A percentile compares a stretch with the other conserved stretches of the same genome.
These are phyloP conservation scores for Sporobolus alterniflorus DNA, from an alignment of 202 grass and related monocot species.

Conservation along the genomic window DNA sequence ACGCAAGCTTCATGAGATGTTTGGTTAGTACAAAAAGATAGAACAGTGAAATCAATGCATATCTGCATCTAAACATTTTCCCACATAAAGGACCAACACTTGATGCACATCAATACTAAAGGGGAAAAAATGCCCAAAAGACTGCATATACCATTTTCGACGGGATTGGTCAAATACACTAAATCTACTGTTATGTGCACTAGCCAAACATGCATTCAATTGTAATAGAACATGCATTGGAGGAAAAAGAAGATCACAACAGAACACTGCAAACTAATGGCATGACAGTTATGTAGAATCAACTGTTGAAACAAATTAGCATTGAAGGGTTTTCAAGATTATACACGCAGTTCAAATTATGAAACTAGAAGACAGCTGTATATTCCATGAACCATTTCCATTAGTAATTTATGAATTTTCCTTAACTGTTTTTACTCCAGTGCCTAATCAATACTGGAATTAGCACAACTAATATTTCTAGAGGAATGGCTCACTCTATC, in stretches of 20 bases:
- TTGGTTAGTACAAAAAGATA: background rate
- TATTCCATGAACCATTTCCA: background rate
- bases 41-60: background rate
- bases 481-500: background rate
- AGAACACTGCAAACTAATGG: conserved; percentile 18
- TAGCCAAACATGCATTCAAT: background rate
- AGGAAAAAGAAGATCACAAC: background rate
- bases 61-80: conserved; percentile 3
- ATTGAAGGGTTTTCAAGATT: background rate
- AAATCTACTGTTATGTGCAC: background rate
- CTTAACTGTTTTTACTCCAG: background rate
- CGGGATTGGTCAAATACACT: background rate
- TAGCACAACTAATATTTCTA: conserved; percentile 1
- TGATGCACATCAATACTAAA: background rate
- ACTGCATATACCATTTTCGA: background rate
- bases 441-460: background rate
- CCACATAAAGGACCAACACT: background rate
- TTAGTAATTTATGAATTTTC: conserved; percentile 22
- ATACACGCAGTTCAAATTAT: conserved; percentile 1
- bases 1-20: background rate
- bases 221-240: background rate
- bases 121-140: background rate
- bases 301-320: background rate
- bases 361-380: background rate
- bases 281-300: background rate